phyloP scores from a whole-genome alignment of 139 green algal genomes.

The Micromonas pusilla region DNA sequence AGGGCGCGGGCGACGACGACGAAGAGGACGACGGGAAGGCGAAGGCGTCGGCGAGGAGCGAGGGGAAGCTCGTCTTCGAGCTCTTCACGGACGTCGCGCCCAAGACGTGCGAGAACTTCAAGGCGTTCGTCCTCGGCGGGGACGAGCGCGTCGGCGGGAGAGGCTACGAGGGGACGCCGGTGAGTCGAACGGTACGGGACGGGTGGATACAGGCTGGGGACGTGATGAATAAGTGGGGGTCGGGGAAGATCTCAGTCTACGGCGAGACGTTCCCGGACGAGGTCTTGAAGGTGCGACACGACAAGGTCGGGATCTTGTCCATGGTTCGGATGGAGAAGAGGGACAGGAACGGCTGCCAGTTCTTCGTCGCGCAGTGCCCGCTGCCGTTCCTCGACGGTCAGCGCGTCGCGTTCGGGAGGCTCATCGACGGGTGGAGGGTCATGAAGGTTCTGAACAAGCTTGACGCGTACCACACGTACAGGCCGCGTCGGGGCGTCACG shows the following conservation, averaged over 20 bases:
- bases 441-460: conserved; percentile 82
- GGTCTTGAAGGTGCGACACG: conserved; percentile 59
- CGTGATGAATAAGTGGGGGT: conserved; percentile 62
- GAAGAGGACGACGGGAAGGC: too few relatives aligned
- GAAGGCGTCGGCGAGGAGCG: conserved; percentile 88
- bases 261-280: conserved; percentile 69
- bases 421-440: conserved; percentile 82
- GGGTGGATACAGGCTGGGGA: conserved; percentile 61
- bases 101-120: conserved; percentile 76
- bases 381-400: conserved; percentile 82
- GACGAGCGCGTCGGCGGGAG: background rate
- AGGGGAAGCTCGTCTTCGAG: conserved; percentile 90
- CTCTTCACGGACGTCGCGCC: conserved; percentile 77
- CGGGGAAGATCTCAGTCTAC: conserved; percentile 89
- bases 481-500: conserved; percentile 90
- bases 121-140: conserved; percentile 79
- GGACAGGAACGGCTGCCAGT: conserved; percentile 73
- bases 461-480: conserved; percentile 62
- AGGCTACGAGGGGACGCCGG: conserved; percentile 75
- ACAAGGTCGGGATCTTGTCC: conserved; percentile 62
- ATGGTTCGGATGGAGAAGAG: conserved; percentile 68
- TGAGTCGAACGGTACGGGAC: conserved; percentile 81
- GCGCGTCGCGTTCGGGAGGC: conserved; percentile 65
- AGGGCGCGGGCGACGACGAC: too few relatives aligned
- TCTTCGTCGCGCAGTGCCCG: conserved; percentile 75